Evolutionary conservation across 768 basidiomycete species (phyloP).

Genomic region (Rhodotorula graminis): DNA sequence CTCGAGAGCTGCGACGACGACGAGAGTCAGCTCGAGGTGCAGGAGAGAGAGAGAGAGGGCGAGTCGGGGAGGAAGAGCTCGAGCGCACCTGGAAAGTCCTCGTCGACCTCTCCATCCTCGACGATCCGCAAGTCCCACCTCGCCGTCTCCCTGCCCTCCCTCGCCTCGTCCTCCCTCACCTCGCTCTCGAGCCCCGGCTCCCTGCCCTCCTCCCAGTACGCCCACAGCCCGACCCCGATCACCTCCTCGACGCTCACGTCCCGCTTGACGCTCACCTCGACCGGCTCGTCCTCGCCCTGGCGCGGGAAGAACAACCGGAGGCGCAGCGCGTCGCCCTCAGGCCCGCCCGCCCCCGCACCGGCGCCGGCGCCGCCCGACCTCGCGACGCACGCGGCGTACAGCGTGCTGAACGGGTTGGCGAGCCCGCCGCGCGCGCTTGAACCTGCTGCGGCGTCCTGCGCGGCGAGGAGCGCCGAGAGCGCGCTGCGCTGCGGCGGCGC

Average conservation of each 20-base stretch:
- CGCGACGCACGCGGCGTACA: constrained; percentile 60
- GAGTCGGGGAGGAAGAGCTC: not conserved
- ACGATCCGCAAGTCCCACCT: constrained; percentile 92
- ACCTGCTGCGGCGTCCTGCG: not conserved
- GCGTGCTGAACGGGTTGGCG: constrained; percentile 78
- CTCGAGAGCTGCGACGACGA: constrained; percentile 67
- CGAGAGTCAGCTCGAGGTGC: not conserved
- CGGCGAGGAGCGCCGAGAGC: constrained; percentile 25
- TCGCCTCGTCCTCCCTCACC: constrained; percentile 37
- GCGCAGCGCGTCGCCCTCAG: constrained; percentile 57
- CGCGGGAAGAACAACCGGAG: constrained; percentile 83
- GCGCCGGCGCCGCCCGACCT: constrained; percentile 50
- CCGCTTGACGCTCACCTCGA: constrained; percentile 70
- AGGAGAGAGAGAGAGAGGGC: not conserved
- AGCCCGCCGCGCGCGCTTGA: constrained; percentile 30
- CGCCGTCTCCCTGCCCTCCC: constrained; percentile 58
- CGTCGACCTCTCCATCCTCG: constrained; percentile 97
- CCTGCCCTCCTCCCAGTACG: constrained; percentile 86
- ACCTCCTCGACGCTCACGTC: constrained; percentile 94
- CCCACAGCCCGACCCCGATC: constrained; percentile 84
- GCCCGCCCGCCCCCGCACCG: constrained; percentile 46
- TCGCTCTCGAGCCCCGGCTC: constrained; percentile 51
- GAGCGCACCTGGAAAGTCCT: constrained; percentile 91
- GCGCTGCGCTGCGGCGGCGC: constrained; percentile 4
- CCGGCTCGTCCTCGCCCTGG: constrained; percentile 49